Evolutionary conservation across 1,284 basidiomycete species (phyloP).

Genomic region (Irpex sp.): DNA sequence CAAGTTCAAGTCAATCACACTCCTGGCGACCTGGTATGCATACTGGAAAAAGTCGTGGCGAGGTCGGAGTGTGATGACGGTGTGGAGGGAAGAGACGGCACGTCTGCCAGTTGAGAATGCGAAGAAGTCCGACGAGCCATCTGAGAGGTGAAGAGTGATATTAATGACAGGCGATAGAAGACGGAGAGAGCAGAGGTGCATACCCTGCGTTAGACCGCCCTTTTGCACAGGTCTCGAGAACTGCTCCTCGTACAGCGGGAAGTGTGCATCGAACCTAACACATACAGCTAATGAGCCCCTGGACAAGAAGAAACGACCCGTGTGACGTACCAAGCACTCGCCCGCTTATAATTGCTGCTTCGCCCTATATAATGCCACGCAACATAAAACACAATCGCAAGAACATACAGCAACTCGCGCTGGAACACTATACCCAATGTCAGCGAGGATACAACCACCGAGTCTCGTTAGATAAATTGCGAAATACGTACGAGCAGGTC

Average conservation of each 20-base stretch:
- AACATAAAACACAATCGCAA: conserved; percentile 51
- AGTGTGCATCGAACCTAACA: conserved; percentile 54
- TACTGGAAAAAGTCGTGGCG: conserved; percentile 78
- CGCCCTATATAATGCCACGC: conserved; percentile 52
- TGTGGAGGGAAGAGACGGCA: conserved; percentile 73
- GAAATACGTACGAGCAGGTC: conserved; percentile 66
- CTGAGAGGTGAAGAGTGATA: conserved; percentile 25
- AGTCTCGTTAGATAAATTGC: background rate
- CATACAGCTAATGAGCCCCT: background rate
- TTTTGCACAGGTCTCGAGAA: conserved; percentile 60
- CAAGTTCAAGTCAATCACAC: conserved; percentile 74
- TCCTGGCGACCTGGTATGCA: conserved; percentile 54
- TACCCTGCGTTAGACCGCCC: conserved; percentile 32
- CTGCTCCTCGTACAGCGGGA: conserved; percentile 54
- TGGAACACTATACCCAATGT: conserved; percentile 69
- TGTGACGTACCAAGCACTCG: conserved; percentile 48
- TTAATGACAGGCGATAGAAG: background rate
- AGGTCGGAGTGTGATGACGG: conserved; percentile 72
- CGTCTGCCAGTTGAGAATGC: conserved; percentile 84
- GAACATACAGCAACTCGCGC: conserved; percentile 57
- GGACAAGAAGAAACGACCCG: too few species aligned
- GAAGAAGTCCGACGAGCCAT: conserved; percentile 79
- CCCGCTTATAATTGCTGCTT: conserved; percentile 48
- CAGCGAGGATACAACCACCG: background rate
- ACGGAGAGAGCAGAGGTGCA: background rate